phyloP scores from a whole-genome alignment of 2,329 filamentous ascomycete species.

The Arthroderma sp. region DNA sequence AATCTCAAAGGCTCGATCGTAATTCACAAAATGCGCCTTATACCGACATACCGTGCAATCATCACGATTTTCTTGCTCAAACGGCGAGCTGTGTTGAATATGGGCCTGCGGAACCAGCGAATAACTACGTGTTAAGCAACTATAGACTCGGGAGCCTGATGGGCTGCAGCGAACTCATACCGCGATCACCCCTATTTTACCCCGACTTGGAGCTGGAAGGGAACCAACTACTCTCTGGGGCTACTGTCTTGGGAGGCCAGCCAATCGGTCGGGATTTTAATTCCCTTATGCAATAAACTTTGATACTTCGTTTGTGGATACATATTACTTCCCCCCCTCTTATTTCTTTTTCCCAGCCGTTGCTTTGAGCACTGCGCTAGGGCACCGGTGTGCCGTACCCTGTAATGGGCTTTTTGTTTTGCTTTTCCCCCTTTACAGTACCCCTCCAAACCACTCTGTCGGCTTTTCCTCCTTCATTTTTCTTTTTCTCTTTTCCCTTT shows the following conservation, averaged over 20 bases:
- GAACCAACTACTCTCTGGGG: conserved; percentile 9
- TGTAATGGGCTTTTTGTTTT: not conserved
- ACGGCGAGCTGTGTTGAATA: conserved; percentile 5
- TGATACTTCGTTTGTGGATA: conserved; percentile 2
- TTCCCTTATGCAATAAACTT: conserved; percentile 7
- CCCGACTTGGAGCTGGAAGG: conserved; percentile 17
- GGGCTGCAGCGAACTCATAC: conserved; percentile 20
- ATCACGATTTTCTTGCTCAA: not conserved
- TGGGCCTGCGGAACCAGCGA: conserved; percentile 5
- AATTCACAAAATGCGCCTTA: conserved; percentile 9
- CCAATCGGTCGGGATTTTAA: conserved; percentile 11
- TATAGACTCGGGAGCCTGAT: conserved; percentile 20
- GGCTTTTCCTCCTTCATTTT: not conserved
- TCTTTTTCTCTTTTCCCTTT: not conserved
- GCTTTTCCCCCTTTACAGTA: not conserved
- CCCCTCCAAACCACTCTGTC: not conserved
- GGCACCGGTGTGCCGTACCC: conserved; percentile 1
- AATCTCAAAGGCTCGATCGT: conserved; percentile 7
- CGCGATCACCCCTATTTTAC: conserved; percentile 21
- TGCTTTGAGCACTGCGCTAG: not conserved
- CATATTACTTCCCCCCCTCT: not conserved
- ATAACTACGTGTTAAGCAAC: conserved; percentile 12
- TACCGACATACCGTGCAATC: conserved; percentile 2
- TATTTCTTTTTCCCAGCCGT: conserved; percentile 1
- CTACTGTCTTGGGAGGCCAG: conserved; percentile 9